A percentile compares a stretch with the other conserved stretches of the same genome.
These are phyloP conservation scores for Porodaedalea pini DNA, from an alignment of 1,284 basidiomycete genomes.

Conservation along the genomic window DNA sequence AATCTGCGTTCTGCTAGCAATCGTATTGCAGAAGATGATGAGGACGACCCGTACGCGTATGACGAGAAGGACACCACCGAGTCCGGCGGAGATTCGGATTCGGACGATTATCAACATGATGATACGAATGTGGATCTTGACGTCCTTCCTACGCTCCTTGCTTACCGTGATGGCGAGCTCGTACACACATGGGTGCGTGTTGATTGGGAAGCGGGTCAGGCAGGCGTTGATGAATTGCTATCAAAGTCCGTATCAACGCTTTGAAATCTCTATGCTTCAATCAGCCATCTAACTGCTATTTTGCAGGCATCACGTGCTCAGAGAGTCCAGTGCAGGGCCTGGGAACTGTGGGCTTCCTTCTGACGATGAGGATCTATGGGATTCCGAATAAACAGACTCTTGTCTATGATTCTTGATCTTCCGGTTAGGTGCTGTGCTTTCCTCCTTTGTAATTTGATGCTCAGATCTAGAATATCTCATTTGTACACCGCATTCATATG, in stretches of 20 bases:
- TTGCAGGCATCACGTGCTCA: slow-evolving; percentile 45
- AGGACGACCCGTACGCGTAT: slow-evolving; percentile 45
- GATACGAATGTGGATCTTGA: slow-evolving; percentile 70
- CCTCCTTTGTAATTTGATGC: too few relatives aligned
- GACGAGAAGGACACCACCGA: slow-evolving; percentile 34
- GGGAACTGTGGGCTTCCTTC: slow-evolving; percentile 39
- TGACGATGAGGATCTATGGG: slow-evolving; percentile 36
- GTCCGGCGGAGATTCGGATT: slow-evolving; percentile 33
- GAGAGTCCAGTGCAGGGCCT: slow-evolving; percentile 29
- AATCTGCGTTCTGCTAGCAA: slow-evolving; percentile 24
- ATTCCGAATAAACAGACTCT: slow-evolving; percentile 6
- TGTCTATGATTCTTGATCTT: background rate
- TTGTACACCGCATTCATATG: too few relatives aligned
- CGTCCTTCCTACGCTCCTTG: slow-evolving; percentile 78
- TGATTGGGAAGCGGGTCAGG: slow-evolving; percentile 74
- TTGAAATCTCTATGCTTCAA: background rate
- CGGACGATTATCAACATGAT: slow-evolving; percentile 31
- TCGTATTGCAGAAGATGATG: slow-evolving; percentile 34
- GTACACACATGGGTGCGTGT: slow-evolving; percentile 81
- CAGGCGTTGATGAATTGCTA: slow-evolving; percentile 65
- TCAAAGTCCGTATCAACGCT: slow-evolving; percentile 50
- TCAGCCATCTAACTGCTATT: background rate
- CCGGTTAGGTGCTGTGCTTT: too few relatives aligned
- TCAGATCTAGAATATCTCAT: too few relatives aligned
- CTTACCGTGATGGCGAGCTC: slow-evolving; percentile 79